phyloP scores from a whole-genome alignment of 164 flowering plant genomes.

The Akebia trifoliata region DNA sequence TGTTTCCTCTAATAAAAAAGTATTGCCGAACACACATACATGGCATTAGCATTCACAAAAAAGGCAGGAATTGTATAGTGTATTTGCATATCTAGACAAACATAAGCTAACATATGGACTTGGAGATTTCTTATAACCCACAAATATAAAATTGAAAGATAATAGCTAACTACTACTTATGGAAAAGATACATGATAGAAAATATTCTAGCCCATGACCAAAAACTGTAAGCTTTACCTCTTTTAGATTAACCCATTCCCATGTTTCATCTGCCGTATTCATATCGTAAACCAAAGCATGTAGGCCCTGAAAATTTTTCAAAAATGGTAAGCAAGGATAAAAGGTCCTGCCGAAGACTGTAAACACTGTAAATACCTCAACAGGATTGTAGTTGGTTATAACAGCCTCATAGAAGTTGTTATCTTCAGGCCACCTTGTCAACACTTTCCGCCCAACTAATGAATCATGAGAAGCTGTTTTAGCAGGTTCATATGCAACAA shows the following conservation, averaged over 20 bases:
- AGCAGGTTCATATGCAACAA: slow-evolving; percentile 39
- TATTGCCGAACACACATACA: no score
- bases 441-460: slow-evolving; percentile 71
- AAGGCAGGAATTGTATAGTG: no score
- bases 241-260: slow-evolving; percentile 50
- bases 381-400: slow-evolving; percentile 61
- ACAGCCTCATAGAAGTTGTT: slow-evolving; percentile 89
- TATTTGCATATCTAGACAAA: no score
- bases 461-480: slow-evolving; percentile 43
- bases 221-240: slow-evolving; percentile 27
- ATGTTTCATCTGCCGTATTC: slow-evolving; percentile 36
- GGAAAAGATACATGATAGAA: neutral
- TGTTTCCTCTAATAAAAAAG: no score
- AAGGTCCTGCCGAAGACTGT: neutral
- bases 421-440: slow-evolving; percentile 94
- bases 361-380: slow-evolving; percentile 36
- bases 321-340: neutral
- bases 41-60: no score
- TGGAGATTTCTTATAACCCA: no score
- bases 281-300: slow-evolving; percentile 49
- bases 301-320: slow-evolving; percentile 32
- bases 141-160: no score
- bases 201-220: neutral
- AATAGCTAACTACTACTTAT: no score
- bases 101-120: no score